These are phyloP conservation scores for Chenopodium berlandieri DNA, from an alignment of 148 eudicot genomes.

Conservation along the genomic window DNA sequence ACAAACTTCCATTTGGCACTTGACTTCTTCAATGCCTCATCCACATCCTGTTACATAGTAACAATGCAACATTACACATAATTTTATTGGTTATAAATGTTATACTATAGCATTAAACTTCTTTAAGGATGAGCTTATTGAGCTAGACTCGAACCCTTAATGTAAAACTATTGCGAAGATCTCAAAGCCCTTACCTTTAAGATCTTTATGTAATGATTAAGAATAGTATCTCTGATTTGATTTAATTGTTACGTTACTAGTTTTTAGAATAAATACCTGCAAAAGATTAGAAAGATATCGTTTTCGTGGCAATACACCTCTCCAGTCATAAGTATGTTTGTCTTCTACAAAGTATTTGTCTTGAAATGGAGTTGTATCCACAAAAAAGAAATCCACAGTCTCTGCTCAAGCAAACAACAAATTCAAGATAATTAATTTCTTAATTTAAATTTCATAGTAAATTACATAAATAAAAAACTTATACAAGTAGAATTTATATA, in stretches of 20 bases:
- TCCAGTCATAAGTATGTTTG: conserved; percentile 67
- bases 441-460: not conserved
- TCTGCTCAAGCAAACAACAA: conserved; percentile 33
- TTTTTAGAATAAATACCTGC: conserved; percentile 28
- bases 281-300: conserved; percentile 45
- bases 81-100: no score
- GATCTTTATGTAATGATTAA: no score
- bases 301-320: conserved; percentile 48
- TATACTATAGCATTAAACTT: no score
- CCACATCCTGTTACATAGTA: conserved; percentile 49
- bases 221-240: not conserved
- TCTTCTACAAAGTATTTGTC: conserved; percentile 51
- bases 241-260: not conserved
- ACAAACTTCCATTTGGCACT: conserved; percentile 86
- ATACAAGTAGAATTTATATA: no score
- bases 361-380: conserved; percentile 77
- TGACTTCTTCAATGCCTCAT: conserved; percentile 54
- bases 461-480: no score
- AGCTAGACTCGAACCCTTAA: no score
- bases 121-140: no score
- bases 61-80: conserved; percentile 6
- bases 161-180: no score
- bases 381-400: conserved; percentile 63
- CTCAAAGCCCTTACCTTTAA: no score
- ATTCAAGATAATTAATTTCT: not conserved